Conservation (phyloP, 805 yeast genomes). For the Metschnikowia chrysomelidarum region DNA sequence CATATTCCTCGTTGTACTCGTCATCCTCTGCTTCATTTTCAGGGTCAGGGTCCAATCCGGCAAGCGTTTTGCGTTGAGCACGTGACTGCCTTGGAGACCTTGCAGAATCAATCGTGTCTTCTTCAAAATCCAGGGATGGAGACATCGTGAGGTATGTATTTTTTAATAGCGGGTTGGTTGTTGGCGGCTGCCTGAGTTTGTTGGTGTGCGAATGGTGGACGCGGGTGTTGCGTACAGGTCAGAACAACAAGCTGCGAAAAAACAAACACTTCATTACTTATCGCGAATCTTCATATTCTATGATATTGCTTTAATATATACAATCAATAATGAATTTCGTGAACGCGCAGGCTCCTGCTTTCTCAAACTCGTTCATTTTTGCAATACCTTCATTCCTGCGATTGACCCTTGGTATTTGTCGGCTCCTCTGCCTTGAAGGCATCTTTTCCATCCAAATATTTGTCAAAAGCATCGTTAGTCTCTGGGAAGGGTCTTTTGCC, state of each 20-base stretch:
- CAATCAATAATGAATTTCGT: background rate
- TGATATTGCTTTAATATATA: no score
- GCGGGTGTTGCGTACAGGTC: no score
- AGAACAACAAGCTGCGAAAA: no score
- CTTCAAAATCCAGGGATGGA: constrained; percentile 7
- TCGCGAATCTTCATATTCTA: no score
- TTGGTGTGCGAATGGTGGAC: no score
- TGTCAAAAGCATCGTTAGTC: constrained; percentile 86
- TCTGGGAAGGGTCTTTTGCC: constrained; percentile 94
- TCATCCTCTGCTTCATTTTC: constrained; percentile 21
- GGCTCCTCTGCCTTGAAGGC: constrained; percentile 40
- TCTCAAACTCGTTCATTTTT: no score
- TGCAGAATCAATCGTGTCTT: constrained; percentile 5
- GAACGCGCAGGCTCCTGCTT: no score
- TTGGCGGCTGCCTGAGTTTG: no score
- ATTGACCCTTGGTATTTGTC: no score
- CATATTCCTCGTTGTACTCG: constrained; percentile 19
- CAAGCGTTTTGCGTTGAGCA: constrained; percentile 15
- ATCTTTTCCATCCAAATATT: constrained; percentile 52
- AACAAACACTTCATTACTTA: no score
- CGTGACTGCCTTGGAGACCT: constrained; percentile 18
- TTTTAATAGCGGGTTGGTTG: no score
- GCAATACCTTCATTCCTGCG: no score
- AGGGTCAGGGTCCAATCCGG: constrained; percentile 21
- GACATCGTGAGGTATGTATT: constrained; percentile 3